Evolutionary conservation across 2,329 filamentous ascomycete species (phyloP).

Genomic region (Sporothrix brasiliensis): DNA sequence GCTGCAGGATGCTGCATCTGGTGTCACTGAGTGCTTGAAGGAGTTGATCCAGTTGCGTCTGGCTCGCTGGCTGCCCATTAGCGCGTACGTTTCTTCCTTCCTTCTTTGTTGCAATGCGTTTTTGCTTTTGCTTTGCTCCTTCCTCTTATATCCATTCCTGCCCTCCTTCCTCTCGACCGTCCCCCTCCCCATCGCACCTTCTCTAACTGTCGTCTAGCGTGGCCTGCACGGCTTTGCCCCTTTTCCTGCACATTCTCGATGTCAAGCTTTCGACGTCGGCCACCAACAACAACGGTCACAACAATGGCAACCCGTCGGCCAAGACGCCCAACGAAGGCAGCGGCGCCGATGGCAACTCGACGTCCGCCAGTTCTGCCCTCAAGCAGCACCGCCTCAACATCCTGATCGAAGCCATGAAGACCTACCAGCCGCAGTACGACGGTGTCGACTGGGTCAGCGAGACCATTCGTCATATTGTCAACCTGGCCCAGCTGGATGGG

Average conservation of each 20-base stretch:
- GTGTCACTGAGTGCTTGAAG: slow-evolving; percentile 35
- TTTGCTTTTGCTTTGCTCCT: not conserved
- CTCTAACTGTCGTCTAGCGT: slow-evolving; percentile 21
- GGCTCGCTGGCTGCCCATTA: slow-evolving; percentile 36
- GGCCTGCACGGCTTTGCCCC: slow-evolving; percentile 35
- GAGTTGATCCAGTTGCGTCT: slow-evolving; percentile 36
- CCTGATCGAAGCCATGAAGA: slow-evolving; percentile 37
- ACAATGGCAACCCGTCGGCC: not conserved
- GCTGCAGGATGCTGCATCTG: slow-evolving; percentile 34
- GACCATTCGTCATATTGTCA: slow-evolving; percentile 35
- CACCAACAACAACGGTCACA: not conserved
- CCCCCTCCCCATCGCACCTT: not conserved
- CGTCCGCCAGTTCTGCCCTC: slow-evolving; percentile 41
- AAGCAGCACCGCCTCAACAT: slow-evolving; percentile 47
- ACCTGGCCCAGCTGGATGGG: slow-evolving; percentile 35
- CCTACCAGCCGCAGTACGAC: slow-evolving; percentile 37
- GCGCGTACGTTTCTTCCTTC: slow-evolving; percentile 24
- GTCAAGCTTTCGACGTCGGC: slow-evolving; percentile 33
- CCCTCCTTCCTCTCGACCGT: not conserved
- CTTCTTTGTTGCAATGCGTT: not conserved
- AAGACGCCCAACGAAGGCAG: slow-evolving; percentile 3
- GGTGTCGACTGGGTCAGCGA: slow-evolving; percentile 36
- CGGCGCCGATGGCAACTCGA: not conserved
- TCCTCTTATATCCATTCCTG: not conserved
- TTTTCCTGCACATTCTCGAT: slow-evolving; percentile 36